Evolutionary conservation across 257 asterid genomes (phyloP), one percentile per base, ranked within the genome.

Genomic region (Datura wrightii): DNA sequence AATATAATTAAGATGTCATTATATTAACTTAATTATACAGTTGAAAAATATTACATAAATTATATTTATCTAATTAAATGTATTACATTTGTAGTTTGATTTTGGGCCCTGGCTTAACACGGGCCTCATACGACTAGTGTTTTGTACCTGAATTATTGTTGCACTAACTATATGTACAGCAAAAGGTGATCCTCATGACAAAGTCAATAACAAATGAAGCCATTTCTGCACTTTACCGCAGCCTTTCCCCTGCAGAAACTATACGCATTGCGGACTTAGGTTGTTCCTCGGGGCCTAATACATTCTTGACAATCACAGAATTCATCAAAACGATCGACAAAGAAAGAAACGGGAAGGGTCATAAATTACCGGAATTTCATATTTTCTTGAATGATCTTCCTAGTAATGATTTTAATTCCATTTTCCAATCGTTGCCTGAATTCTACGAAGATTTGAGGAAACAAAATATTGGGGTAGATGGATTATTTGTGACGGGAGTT

Each of bases 311-410:
- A 2, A 46, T 83, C 1, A n/a, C 85, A 5, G 70, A 78, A 71
- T 63, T 89, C 0, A 55, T 89, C 66, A 63, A 79, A 16, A 19
- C 87, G 3, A 46, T 85, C 1, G 65, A 72, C 0, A 41, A 79
- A 10, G 52, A 18, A 5, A 60, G 88, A 19, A 79, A 42, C 10
- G 83, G 16, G 15, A 59, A 79, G 3, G 34, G 13, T 16, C 85
- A 86, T 18, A 6, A 63, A 10, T 62, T 74, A 34, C 94, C 92
- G 0, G 93, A 92, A 10, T 89, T 90, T 66, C 93, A 90, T n/a
- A 83, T 93, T 11, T 86, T 66, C 46, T 42, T 94, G 83, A 94
- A 93, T 65, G 97, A 93, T 80, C 97, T 94, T 53, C 94, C 93
- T 0, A 84, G 88, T 15, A 93, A 89, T 39, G 97, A 94, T 82